Percentiles rank a stretch among this genome's conserved stretches.
phyloP scores from a whole-genome alignment of 345 rosid genomes.

The Leavenworthia alabamica region DNA sequence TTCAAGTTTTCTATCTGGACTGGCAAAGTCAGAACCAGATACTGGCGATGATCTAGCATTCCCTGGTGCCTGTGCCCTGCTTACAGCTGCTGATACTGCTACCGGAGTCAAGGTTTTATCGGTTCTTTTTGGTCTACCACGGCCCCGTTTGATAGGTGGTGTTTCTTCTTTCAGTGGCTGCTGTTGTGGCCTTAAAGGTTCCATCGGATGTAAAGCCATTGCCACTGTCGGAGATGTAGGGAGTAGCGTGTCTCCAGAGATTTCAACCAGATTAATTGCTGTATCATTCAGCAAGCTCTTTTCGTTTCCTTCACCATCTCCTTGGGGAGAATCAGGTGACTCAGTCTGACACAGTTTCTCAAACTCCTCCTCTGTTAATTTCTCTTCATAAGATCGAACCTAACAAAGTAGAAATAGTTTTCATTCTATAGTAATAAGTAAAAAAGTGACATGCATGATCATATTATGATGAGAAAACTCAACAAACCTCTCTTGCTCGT shows the following conservation, averaged over 20 bases:
- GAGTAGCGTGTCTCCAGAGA: background rate
- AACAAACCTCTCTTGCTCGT: conserved; percentile 87
- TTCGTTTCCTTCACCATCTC: conserved; percentile 45
- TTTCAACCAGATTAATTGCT: conserved; percentile 13
- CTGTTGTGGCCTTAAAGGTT: conserved; percentile 6
- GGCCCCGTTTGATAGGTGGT: conserved; percentile 79
- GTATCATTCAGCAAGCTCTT: conserved; percentile 40
- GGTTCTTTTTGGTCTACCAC: conserved; percentile 87
- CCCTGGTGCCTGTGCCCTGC: conserved; percentile 34
- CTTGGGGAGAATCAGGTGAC: conserved; percentile 56
- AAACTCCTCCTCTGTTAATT: conserved; percentile 91
- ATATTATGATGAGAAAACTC: conserved; percentile 14
- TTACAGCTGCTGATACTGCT: conserved; percentile 13
- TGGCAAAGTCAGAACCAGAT: conserved; percentile 26
- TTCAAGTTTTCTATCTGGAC: conserved; percentile 19
- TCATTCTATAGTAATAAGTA: background rate
- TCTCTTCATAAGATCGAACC: conserved; percentile 94
- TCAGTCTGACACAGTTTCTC: conserved; percentile 86
- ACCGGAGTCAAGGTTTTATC: conserved; percentile 41
- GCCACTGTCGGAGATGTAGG: conserved; percentile 13
- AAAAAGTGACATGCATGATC: background rate
- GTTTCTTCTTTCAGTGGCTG: conserved; percentile 48
- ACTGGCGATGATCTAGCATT: conserved; percentile 31
- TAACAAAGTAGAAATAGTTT: conserved; percentile 16
- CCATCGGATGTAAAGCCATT: conserved; percentile 4